A percentile compares a stretch with the other conserved stretches of the same genome.
phyloP scores from a whole-genome alignment of 169 alveolate species.

The Eimeria praecox region DNA sequence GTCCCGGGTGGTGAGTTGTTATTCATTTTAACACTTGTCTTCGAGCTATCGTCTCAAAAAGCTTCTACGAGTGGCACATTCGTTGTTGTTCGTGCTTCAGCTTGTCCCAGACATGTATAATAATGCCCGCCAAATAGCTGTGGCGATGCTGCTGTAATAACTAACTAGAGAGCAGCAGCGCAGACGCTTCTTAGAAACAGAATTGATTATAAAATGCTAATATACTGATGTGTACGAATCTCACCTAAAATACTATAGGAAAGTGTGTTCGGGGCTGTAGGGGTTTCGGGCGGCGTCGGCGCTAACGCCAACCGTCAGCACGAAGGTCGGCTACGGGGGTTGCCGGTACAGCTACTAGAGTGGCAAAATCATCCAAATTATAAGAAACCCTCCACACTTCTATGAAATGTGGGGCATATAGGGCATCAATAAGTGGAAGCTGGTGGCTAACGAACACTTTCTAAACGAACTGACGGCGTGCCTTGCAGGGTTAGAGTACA shows the following conservation, averaged over 20 bases:
- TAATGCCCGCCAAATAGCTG: background rate
- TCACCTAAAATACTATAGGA: background rate
- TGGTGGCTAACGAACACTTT: background rate
- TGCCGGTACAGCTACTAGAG: background rate
- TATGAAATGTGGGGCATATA: background rate
- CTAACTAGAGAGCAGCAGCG: background rate
- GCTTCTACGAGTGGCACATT: background rate
- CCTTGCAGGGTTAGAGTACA: background rate
- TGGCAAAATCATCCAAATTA: background rate
- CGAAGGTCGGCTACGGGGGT: background rate
- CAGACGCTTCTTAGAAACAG: background rate
- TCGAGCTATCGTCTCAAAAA: background rate
- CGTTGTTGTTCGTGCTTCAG: background rate
- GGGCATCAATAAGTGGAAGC: background rate
- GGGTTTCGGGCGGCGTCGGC: slow-evolving; percentile 1
- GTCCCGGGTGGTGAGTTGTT: background rate
- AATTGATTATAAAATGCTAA: background rate
- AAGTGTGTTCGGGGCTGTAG: slow-evolving; percentile 6
- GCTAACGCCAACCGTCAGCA: background rate
- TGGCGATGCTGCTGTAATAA: background rate
- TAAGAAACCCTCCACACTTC: background rate
- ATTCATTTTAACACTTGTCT: background rate
- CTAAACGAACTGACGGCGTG: background rate
- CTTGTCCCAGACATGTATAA: background rate
- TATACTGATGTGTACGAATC: background rate